Evolutionary conservation across 179 eudicot genomes (phyloP).

Genomic region (Actinidia arguta): DNA sequence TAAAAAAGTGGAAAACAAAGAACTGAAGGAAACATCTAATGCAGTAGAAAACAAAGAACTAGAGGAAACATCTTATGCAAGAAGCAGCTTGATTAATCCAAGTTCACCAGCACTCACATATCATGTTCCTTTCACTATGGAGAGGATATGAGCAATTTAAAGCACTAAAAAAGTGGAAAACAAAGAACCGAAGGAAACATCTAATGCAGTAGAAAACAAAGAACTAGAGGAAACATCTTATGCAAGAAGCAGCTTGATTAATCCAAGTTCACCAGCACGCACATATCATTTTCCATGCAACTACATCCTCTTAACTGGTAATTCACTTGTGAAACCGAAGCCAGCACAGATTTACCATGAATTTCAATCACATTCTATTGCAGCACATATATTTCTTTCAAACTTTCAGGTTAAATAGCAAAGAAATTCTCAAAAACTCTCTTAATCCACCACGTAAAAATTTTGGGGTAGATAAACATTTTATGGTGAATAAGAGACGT

Average conservation of each 20-base stretch:
- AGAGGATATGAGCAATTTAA: neutral
- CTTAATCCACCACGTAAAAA: neutral
- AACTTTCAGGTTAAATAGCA: neutral
- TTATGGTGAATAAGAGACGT: conserved; percentile 32
- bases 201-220: neutral
- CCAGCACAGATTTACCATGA: too few relatives aligned
- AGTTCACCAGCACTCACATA: neutral
- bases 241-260: neutral
- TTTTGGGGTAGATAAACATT: conserved; percentile 3
- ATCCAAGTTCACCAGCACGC: neutral
- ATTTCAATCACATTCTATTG: neutral
- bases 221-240: neutral
- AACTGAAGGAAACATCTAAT: too few relatives aligned
- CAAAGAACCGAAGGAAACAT: neutral
- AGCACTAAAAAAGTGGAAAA: neutral
- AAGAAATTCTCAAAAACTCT: neutral
- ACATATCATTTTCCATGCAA: neutral
- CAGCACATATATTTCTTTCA: neutral
- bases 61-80: neutral
- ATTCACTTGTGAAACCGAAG: neutral
- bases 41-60: too few relatives aligned
- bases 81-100: neutral
- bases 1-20: neutral
- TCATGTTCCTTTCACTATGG: too few relatives aligned
- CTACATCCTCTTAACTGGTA: neutral